phyloP scores from a whole-genome alignment of 2,329 filamentous ascomycete genomes.

The Monosporascus sp. region DNA sequence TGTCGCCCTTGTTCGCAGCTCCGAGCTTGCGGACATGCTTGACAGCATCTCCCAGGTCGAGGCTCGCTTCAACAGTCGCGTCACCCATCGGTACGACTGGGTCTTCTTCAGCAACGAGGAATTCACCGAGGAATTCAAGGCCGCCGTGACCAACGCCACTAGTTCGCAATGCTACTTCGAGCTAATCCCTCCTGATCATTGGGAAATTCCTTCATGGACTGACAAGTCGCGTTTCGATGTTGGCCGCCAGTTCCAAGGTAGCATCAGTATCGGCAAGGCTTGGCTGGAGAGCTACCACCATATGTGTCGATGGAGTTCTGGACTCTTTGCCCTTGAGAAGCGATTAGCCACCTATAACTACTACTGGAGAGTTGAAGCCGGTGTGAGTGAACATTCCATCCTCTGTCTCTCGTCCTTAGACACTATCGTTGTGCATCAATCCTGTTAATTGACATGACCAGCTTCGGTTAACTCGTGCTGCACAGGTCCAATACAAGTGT shows the following conservation, averaged over 20 bases:
- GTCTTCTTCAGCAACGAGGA: constrained; percentile 80
- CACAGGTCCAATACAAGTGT: constrained; percentile 49
- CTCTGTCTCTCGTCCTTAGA: neutral
- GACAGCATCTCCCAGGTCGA: constrained; percentile 69
- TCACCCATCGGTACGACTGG: constrained; percentile 72
- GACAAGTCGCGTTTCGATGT: constrained; percentile 60
- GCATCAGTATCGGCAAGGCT: constrained; percentile 63
- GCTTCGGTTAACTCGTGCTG: constrained; percentile 9
- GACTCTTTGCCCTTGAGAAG: constrained; percentile 74
- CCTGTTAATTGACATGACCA: neutral
- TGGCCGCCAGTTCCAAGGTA: constrained; percentile 56
- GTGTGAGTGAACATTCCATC: constrained; percentile 37
- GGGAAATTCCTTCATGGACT: constrained; percentile 69
- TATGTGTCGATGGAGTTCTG: constrained; percentile 79
- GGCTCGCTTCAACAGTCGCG: constrained; percentile 72
- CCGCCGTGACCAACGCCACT: constrained; percentile 60
- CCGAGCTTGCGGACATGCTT: constrained; percentile 62
- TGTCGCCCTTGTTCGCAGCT: constrained; percentile 66
- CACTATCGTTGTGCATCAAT: neutral
- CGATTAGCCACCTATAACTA: constrained; percentile 57
- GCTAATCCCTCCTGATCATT: constrained; percentile 69
- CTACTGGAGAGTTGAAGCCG: constrained; percentile 58
- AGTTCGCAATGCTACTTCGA: constrained; percentile 68
- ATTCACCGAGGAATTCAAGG: constrained; percentile 74
- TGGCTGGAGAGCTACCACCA: constrained; percentile 64